These are phyloP conservation scores for Quercus agrifolia DNA, from an alignment of 306 rosid genomes.

Conservation along the genomic window DNA sequence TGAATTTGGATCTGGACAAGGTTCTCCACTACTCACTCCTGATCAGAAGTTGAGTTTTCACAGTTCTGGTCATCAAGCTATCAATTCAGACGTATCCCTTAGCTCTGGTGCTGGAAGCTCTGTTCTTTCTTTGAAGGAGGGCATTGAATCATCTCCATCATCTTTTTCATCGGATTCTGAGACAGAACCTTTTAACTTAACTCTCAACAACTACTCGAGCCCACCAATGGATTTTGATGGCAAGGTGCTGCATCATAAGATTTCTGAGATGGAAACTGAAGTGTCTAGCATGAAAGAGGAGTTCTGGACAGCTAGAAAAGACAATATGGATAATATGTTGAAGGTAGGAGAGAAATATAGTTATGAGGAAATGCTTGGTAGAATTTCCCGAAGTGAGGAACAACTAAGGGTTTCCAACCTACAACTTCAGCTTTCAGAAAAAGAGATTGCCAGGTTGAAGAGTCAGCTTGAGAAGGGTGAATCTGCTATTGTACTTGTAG, in stretches of 20 bases:
- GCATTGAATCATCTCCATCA: constrained; percentile 40
- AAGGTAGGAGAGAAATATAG: constrained; percentile 15
- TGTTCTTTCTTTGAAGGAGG: constrained; percentile 43
- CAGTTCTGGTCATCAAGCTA: constrained; percentile 30
- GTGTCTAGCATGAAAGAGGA: constrained; percentile 34
- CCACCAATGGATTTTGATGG: constrained; percentile 29
- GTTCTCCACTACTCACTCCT: constrained; percentile 36
- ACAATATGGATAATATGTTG: constrained; percentile 13
- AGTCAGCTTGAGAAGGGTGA: constrained; percentile 28
- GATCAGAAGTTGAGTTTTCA: constrained; percentile 34
- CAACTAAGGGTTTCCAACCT: constrained; percentile 37
- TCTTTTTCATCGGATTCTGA: constrained; percentile 54
- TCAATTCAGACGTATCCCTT: constrained; percentile 41
- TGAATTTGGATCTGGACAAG: constrained; percentile 32
- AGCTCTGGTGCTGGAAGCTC: constrained; percentile 54
- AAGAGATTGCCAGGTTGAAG: constrained; percentile 30
- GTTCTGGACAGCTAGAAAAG: constrained; percentile 21
- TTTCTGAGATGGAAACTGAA: constrained; percentile 34
- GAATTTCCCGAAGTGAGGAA: constrained; percentile 33
- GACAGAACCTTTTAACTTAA: constrained; percentile 27
- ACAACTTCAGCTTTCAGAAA: constrained; percentile 42
- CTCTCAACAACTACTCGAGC: constrained; percentile 22
- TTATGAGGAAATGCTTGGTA: constrained; percentile 37
- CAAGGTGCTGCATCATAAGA: constrained; percentile 26
- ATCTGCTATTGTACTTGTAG: neutral